These are phyloP conservation scores for Dipodascus geniculatus DNA, from an alignment of 805 yeast species.

Conservation along the genomic window DNA sequence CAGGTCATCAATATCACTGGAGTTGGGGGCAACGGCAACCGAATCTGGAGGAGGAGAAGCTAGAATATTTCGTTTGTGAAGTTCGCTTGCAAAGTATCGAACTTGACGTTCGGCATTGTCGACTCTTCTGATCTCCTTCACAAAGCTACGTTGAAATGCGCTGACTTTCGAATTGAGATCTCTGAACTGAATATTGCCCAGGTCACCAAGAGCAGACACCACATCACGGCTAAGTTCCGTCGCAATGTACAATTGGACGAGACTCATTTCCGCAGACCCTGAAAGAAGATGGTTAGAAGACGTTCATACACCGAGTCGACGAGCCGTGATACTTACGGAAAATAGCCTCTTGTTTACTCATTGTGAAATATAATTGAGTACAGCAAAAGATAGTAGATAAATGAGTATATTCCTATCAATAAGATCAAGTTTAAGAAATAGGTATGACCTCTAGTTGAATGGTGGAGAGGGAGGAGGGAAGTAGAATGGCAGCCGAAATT, in stretches of 20 bases:
- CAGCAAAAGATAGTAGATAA: background rate
- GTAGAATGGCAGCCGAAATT: background rate
- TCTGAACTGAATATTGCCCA: slow-evolving; percentile 77
- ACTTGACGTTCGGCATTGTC: slow-evolving; percentile 87
- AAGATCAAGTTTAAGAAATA: background rate
- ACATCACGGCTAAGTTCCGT: slow-evolving; percentile 82
- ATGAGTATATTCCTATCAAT: background rate
- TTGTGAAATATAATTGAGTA: background rate
- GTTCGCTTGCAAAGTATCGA: slow-evolving; percentile 29
- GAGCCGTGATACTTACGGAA: background rate
- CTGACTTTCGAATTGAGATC: slow-evolving; percentile 75
- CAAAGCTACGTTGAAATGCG: slow-evolving; percentile 83
- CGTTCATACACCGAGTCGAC: background rate
- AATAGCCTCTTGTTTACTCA: background rate
- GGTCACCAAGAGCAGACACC: slow-evolving; percentile 74
- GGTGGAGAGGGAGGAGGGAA: background rate
- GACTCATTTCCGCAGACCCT: slow-evolving; percentile 95
- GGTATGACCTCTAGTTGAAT: background rate
- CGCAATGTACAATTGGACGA: slow-evolving; percentile 84
- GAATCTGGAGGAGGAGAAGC: slow-evolving; percentile 29
- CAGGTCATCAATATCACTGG: slow-evolving; percentile 63
- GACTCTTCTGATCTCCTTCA: slow-evolving; percentile 69
- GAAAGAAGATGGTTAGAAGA: background rate
- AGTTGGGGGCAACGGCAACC: slow-evolving; percentile 29
- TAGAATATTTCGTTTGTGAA: slow-evolving; percentile 21